A percentile compares a stretch with the other conserved stretches of the same genome.
These are phyloP conservation scores for Globisporangium solare DNA, from an alignment of 352 stramenopile genomes.

Conservation along the genomic window DNA sequence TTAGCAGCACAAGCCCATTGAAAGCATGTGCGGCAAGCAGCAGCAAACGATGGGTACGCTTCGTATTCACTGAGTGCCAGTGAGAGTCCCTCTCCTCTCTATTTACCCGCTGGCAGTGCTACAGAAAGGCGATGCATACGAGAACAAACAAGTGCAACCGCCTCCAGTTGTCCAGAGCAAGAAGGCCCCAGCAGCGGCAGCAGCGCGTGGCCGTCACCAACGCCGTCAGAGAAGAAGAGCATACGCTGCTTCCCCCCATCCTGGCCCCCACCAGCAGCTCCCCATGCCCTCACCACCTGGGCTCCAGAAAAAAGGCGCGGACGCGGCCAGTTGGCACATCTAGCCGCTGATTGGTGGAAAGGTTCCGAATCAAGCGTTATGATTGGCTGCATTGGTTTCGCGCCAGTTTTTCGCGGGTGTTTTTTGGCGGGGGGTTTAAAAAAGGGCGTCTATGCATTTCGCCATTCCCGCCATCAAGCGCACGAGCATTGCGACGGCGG, in stretches of 20 bases:
- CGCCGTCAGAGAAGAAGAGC: too few relatives aligned
- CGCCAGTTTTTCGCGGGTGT: background rate
- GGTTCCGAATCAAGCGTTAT: constrained; percentile 2
- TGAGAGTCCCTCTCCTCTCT: too few relatives aligned
- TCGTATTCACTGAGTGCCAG: too few relatives aligned
- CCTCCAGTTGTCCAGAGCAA: too few relatives aligned
- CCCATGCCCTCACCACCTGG: too few relatives aligned
- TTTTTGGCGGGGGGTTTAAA: constrained; percentile 10
- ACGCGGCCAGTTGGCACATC: background rate
- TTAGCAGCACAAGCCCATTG: background rate
- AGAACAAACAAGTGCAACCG: too few relatives aligned
- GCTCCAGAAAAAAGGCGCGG: constrained; percentile 6
- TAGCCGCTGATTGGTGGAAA: constrained; percentile 9
- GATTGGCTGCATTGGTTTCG: background rate
- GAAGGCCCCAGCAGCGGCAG: too few relatives aligned
- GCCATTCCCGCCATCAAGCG: background rate
- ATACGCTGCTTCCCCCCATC: too few relatives aligned
- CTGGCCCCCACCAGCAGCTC: background rate
- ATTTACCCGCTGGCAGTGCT: too few relatives aligned
- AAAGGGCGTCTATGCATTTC: background rate
- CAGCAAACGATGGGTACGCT: background rate
- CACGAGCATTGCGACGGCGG: background rate
- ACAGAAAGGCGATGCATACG: too few relatives aligned
- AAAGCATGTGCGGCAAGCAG: background rate
- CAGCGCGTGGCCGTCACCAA: too few relatives aligned